phyloP scores from a whole-genome alignment of 2,329 filamentous ascomycete species.

The Boeremia exigua region DNA sequence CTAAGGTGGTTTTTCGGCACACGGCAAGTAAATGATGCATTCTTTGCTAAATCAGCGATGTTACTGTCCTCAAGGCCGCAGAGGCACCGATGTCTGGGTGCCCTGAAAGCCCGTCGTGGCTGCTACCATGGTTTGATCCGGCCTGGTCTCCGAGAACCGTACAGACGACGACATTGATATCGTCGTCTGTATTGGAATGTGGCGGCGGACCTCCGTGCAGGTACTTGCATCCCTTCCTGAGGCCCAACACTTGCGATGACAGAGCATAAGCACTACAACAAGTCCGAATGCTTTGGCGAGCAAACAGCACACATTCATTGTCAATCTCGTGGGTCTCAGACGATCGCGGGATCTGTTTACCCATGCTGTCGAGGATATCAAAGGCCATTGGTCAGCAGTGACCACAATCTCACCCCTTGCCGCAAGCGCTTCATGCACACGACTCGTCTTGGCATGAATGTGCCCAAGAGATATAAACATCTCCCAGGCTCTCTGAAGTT shows the following conservation, averaged over 20 bases:
- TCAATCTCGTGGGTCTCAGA: neutral
- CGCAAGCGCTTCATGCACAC: neutral
- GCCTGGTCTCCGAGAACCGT: too few species aligned
- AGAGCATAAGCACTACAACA: neutral
- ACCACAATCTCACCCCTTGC: slow-evolving; percentile 8
- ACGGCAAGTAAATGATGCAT: too few species aligned
- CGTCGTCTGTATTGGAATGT: neutral
- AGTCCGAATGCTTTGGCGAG: neutral
- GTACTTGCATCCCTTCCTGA: neutral
- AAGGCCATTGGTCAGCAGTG: neutral
- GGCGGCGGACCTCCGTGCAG: neutral
- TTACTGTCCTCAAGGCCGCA: too few species aligned
- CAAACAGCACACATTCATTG: neutral
- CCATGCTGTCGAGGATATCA: neutral
- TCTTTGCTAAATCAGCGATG: too few species aligned
- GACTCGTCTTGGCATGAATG: neutral
- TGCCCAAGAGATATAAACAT: neutral
- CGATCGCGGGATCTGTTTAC: neutral
- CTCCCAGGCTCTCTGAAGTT: neutral
- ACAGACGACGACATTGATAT: neutral
- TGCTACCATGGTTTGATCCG: too few species aligned
- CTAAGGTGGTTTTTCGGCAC: too few species aligned
- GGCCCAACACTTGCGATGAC: neutral
- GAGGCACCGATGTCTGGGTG: too few species aligned
- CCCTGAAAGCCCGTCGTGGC: too few species aligned